Base-by-base conservation (phyloP, 2,329 filamentous ascomycete species). In the Pyrenochaeta sp. region DNA sequence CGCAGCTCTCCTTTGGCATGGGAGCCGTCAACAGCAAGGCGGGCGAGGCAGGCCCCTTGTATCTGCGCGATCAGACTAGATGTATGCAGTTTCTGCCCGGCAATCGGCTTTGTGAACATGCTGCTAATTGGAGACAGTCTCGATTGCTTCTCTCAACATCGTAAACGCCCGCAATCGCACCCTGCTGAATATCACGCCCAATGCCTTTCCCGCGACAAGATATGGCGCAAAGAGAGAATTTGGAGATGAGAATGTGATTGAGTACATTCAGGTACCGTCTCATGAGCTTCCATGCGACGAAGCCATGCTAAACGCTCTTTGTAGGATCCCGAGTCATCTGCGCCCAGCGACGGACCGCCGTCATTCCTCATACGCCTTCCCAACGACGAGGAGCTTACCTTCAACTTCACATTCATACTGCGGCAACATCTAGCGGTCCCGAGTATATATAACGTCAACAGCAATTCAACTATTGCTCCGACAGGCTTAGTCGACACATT, bases 401-500 rank as follows among this genome's bases (percentile, higher is more conserved):
- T 99, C 80, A 92, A 90, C 69, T 99, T 98, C 77, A 95, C 91
- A 39, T 97, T 98, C 75, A 85, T 95, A 64, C 84, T 97, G 65
- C 81, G 86, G 62, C 86, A 86, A 69, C 80, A 78, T 36, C 76
- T 82, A 69, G 78, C 79, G 37, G 67, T 75, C 46, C 70, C 78
- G 54, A 80, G 77, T 52, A 71, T 67, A 54, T 75, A 76, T 61
- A 73, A 68, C 51, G 65, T 65, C 55, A 78, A 81, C 66, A 80
- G 80, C 66, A 79, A 79, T 39, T 80, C 83, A 37, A 85, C 85
- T 46, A 79, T 82, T n/a, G 61, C 69, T 32, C 61, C 70, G 13
- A 61, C 65, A 8, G 68, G 67, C 25, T 52, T 72, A 25, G 74
- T 83, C 47, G 93, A 97, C 70, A 95, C 93, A 2, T 84, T 85